These are phyloP conservation scores for Paragyromitra xinjiangensis DNA, from an alignment of 495 filamentous ascomycete species.

Conservation along the genomic window DNA sequence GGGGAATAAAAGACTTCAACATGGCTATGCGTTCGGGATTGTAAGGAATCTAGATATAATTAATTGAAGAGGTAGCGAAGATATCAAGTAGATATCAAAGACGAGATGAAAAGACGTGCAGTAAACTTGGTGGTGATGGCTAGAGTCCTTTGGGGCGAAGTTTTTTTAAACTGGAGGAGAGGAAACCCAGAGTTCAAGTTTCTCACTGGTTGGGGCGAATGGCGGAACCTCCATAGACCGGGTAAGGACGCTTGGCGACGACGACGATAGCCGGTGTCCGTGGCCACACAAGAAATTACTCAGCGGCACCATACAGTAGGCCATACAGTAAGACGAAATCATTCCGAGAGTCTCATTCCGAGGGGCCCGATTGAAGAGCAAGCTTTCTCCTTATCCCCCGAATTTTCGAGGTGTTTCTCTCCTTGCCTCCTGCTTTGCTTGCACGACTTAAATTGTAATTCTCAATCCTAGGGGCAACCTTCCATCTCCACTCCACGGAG, in stretches of 20 bases:
- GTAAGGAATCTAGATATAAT: conserved; percentile 30
- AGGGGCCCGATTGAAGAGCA: not conserved
- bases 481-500: conserved; percentile 7
- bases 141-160: not conserved
- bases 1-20: conserved; percentile 56
- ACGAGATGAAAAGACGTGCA: conserved; percentile 23
- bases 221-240: conserved; percentile 46
- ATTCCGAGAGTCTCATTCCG: too few species aligned
- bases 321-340: too few species aligned
- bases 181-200: conserved; percentile 39
- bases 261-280: conserved; percentile 45
- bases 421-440: not conserved
- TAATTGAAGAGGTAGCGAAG: conserved; percentile 19
- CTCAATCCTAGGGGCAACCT: not conserved
- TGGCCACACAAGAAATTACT: conserved; percentile 46
- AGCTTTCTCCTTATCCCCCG: not conserved
- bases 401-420: not conserved
- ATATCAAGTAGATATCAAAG: conserved; percentile 19
- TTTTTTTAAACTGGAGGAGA: conserved; percentile 44
- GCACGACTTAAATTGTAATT: too few species aligned
- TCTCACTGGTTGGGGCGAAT: conserved; percentile 20
- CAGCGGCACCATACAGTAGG: conserved; percentile 21
- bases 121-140: conserved; percentile 9
- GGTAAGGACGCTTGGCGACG: conserved; percentile 47
- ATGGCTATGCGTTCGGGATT: conserved; percentile 32